Percentiles rank a stretch among this genome's conserved stretches.
Conservation (phyloP, 306 rosid genomes). For the Vicia villosa region DNA sequence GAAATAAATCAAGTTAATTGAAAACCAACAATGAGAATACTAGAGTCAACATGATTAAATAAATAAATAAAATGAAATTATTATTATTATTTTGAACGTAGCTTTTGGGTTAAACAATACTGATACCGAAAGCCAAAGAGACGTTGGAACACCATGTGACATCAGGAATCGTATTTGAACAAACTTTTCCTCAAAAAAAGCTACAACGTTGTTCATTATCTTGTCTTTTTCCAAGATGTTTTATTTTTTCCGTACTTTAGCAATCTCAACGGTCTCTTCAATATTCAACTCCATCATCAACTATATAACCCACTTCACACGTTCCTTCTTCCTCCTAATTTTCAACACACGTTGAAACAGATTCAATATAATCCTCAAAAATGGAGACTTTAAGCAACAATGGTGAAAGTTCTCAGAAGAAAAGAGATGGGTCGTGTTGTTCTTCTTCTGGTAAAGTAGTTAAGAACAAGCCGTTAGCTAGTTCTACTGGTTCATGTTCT, state of each 20-base stretch:
- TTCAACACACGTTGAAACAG: conserved; percentile 1
- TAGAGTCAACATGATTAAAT: no score
- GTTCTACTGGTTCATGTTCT: conserved; percentile 54
- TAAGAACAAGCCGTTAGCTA: not conserved
- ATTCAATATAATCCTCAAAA: not conserved
- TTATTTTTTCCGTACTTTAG: conserved; percentile 10
- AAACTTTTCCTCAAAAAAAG: conserved; percentile 40
- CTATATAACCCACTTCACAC: conserved; percentile 40
- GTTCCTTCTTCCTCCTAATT: conserved; percentile 9
- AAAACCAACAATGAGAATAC: no score
- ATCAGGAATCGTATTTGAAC: conserved; percentile 12
- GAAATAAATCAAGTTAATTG: no score
- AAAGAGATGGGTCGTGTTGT: no score
- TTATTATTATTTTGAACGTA: conserved; percentile 38
- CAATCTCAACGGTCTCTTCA: conserved; percentile 43
- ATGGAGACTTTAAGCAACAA: conserved; percentile 59
- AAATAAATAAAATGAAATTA: no score
- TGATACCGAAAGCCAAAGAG: conserved; percentile 35
- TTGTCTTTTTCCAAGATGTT: conserved; percentile 31
- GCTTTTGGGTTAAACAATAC: not conserved
- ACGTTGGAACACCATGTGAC: conserved; percentile 42
- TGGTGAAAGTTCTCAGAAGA: conserved; percentile 34
- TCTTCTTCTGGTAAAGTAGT: no score
- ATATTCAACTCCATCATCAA: conserved; percentile 6
- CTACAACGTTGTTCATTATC: conserved; percentile 16